Evolutionary conservation across 176 grass and related monocot species (phyloP), one percentile per base, ranked within the genome.

Genomic region (Saccharum officinarum): DNA sequence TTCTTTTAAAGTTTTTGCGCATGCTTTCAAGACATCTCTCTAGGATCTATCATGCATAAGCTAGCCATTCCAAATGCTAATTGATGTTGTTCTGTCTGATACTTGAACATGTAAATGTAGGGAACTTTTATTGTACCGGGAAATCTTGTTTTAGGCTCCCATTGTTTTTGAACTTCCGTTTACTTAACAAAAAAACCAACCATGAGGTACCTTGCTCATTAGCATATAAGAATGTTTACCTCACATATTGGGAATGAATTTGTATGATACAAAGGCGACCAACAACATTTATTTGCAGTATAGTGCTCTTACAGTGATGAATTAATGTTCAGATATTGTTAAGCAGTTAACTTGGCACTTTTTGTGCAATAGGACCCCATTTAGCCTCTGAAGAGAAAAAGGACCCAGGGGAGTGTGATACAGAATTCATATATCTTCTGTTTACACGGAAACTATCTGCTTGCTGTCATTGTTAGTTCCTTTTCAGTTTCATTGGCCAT

Each of bases 11-110:
- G 64, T 42, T 40, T 31, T 61, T 30, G 14, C 3, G 18, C 41
- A 9, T n/a, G 0, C 14, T 65, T 66, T 28, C 20, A 71, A 36
- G 41, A 36, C 50, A 69, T 61, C 41, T 40, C 12, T 77, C 14
- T 76, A 41, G 45, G 64, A 82, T 77, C 52, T 71, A 34, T 76
- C 6, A 17, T 10, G 38, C n/a, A 44, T 62, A 71, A 11, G 0
- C 18, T 81, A 71, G 64, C 41, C 64, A 89, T 40, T 82, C 18
- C 39, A 25, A 60, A 54, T 70, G 15, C 22, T 69, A 54, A 67
- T 10, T 30, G 30, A 70, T 22, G 23, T 47, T 50, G 1, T n/a
- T 77, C 17, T 82, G 16, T 64, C 57, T 25, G 25, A 7, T 76
- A 26, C 28, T 71, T 72, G 52, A 25, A 50, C 10, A 64, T 0